Conservation (phyloP, 108 stramenopile species). For the Hondaea fermentalgiana region DNA sequence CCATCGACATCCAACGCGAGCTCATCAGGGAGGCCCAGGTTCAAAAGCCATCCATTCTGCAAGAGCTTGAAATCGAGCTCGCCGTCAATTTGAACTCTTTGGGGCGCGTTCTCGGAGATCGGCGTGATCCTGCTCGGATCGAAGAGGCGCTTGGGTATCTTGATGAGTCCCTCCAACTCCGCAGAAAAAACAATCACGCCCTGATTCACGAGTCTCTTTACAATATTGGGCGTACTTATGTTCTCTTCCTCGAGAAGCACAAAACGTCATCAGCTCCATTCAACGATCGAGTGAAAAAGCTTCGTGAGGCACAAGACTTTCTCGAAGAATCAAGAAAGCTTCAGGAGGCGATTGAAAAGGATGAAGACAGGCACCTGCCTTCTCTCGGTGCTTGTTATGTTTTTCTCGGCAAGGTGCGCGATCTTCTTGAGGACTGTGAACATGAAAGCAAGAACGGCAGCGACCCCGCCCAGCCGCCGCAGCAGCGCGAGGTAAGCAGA, state of each 20-base stretch:
- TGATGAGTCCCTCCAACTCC: background rate
- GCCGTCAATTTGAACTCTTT: background rate
- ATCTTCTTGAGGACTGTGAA: background rate
- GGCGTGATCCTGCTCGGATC: background rate
- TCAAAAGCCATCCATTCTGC: background rate
- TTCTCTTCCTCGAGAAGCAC: background rate
- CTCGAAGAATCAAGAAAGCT: background rate
- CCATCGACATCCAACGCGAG: background rate
- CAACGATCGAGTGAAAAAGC: background rate
- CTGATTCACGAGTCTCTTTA: background rate
- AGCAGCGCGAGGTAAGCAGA: too few species aligned
- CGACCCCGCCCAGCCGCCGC: too few species aligned
- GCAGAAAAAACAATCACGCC: background rate
- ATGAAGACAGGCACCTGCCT: background rate
- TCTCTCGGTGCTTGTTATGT: background rate
- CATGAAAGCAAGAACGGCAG: too few species aligned
- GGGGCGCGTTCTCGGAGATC: background rate
- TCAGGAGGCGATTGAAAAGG: background rate
- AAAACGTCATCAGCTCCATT: background rate
- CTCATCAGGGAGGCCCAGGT: background rate
- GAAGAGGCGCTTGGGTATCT: background rate
- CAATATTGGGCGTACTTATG: background rate
- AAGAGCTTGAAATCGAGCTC: background rate
- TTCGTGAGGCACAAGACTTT: background rate
- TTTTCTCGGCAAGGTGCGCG: background rate